Conservation (phyloP, 768 basidiomycete genomes). For the Leccinellum rugosiceps region DNA sequence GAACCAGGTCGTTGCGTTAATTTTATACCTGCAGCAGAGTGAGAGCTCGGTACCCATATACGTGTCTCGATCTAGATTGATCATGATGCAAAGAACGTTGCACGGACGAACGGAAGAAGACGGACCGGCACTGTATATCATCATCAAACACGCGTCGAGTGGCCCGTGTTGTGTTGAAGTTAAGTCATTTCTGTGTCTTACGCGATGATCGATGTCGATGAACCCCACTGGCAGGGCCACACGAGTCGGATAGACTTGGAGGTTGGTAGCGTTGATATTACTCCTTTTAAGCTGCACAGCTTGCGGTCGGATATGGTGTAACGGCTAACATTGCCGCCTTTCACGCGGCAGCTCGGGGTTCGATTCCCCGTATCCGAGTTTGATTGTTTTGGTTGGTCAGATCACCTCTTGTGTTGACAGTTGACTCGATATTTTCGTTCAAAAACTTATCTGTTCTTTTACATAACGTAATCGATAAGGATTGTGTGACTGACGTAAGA, state of each 20-base stretch:
- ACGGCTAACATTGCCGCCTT: conserved; percentile 67
- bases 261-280: not conserved
- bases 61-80: not conserved
- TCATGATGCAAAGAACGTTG: not conserved
- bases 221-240: too few species aligned
- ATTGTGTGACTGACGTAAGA: too few species aligned
- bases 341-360: conserved; percentile 47
- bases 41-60: not conserved
- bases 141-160: not conserved
- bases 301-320: conserved; percentile 52
- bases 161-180: not conserved
- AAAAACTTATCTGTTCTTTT: too few species aligned
- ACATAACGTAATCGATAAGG: too few species aligned
- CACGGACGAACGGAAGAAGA: not conserved
- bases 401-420: too few species aligned
- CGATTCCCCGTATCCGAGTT: conserved; percentile 32
- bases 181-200: not conserved
- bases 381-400: too few species aligned
- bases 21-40: not conserved
- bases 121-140: not conserved
- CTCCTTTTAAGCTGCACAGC: not conserved
- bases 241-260: too few species aligned
- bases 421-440: too few species aligned
- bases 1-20: too few species aligned
- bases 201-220: not conserved